Base-by-base conservation (phyloP, 148 eudicot genomes). In the Amaranthus palmeri region DNA sequence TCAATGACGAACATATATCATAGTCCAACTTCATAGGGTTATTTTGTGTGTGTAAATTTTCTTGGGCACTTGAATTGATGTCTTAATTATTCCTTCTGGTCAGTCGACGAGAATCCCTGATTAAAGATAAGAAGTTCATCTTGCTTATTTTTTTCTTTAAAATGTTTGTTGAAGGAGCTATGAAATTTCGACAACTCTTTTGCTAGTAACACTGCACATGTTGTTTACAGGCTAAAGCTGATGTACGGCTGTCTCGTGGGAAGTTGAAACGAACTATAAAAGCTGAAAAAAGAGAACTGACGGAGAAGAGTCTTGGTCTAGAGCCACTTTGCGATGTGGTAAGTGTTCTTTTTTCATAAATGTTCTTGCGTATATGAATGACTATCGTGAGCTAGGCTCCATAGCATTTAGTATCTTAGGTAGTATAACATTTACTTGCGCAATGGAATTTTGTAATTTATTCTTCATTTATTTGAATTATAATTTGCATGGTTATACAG, bases 241-340 rank as follows among this genome's bases (percentile, higher is more conserved):
- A 81, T 84, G 79, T 54, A 41, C 78, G 67, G 77, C 81, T 86
- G 57, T 78, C 83, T 40, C 64, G 79, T 81, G 76, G 69, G 75
- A 78, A n/a, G 50, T 68, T 88, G 83, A 76, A 54, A 54, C 70
- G 73, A 50, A 51, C 54, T 42, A 58, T 59, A 8, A 86, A 73
- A 77, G 72, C 64, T 62, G 85, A 83, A 79, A 80, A 63, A 64
- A 86, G 81, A 68, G 68, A 41, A 59, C 77, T 93, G 46, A 81
- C 87, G 12, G 96, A 81, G 87, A 72, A 80, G 55, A 71, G 60
- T 75, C 79, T 93, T 73, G 79, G 63, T 52, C 86, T 93, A 65
- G 87, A 87, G 81, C 98, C 90, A 73, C 84, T 86, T 18, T 81
- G 90, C 77, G 61, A 67, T 60, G 87, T 84, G 86, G 98, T 93